phyloP scores from a whole-genome alignment of 1,139 yeast species.

The Suhomyces yuchorum region DNA sequence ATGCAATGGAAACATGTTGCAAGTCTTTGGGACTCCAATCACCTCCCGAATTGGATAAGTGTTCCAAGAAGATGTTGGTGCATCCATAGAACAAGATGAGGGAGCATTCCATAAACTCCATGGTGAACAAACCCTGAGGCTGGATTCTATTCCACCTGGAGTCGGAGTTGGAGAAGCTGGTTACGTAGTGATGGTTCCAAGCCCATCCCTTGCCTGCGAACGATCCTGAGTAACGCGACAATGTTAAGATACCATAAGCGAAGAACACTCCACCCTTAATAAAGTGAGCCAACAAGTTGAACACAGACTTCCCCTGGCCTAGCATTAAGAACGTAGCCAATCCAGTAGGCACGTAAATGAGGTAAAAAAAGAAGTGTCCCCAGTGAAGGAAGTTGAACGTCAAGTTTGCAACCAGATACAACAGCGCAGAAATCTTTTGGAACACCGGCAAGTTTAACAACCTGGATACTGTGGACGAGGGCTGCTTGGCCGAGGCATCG shows the following conservation, averaged over 20 bases:
- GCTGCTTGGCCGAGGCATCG: background rate
- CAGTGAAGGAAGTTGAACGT: constrained; percentile 61
- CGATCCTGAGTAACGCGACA: constrained; percentile 86
- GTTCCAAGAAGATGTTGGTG: constrained; percentile 88
- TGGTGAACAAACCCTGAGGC: constrained; percentile 63
- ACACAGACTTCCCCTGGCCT: constrained; percentile 68
- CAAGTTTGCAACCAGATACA: constrained; percentile 17
- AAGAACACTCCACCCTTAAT: constrained; percentile 94
- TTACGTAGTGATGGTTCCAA: constrained; percentile 68
- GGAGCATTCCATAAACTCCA: constrained; percentile 83
- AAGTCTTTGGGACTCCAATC: constrained; percentile 90
- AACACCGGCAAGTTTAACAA: constrained; percentile 16
- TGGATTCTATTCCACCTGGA: constrained; percentile 43
- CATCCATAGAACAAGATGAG: constrained; percentile 84
- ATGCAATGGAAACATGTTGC: constrained; percentile 94
- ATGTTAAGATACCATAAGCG: constrained; percentile 68
- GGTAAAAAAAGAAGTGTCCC: constrained; percentile 63
- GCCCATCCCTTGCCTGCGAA: constrained; percentile 81
- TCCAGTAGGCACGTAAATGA: constrained; percentile 71
- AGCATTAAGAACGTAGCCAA: constrained; percentile 68
- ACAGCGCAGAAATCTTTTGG: constrained; percentile 9
- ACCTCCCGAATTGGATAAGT: constrained; percentile 71
- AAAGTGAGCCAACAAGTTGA: constrained; percentile 88
- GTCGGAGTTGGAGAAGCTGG: constrained; percentile 19
- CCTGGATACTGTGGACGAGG: constrained; percentile 2